Evolutionary conservation across 352 stramenopile species (phyloP), one percentile per base, ranked within the genome.

Genomic region (Phytophthora uliginosa): DNA sequence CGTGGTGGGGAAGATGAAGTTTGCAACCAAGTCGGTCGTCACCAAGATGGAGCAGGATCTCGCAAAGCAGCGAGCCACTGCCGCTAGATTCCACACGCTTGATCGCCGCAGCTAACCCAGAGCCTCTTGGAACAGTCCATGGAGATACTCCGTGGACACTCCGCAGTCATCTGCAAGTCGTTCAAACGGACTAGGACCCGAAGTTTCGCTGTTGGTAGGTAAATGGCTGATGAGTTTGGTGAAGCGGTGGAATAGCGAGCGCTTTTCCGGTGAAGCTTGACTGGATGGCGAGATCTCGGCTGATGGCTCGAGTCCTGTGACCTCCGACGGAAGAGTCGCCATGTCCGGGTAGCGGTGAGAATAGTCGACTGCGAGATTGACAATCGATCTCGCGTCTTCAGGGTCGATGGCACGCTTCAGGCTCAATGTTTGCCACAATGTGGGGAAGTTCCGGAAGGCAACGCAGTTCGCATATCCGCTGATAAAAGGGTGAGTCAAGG

Each of bases 401-500:
- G 54, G 28, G 12, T 74, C 62, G 20, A 83, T 58, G 1, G 57
- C 58, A 4, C 68, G 66, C 36, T 80, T 69, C 0, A 90, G 54
- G 1, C 67, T 69, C 18, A 92, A 62, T n/a, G 66, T 69, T 33
- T 75, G 58, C 87, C 87, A 94, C 1, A 74, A 20, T 0, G 50
- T 33, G 0, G 69, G 61, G 60, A 94, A 94, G 8, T 71, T 59
- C 0, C 48, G 52, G 31, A 84, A 86, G 0, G 57, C 66, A 0
- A 56, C 15, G 53, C 63, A 90, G 28, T 54, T 69, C 1, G 38
- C 59, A 63, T 96, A 96, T 0, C 69, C 78, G 17, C 63, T 69
- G 33, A 96, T 69, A 36, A 95, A 99, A 1, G 95, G 95, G 78
- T 99, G 97, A 9, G 84, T 69, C 15, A 99, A 74, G 7, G 96